These are phyloP conservation scores for Clarireedia sp. DNA, from an alignment of 2,329 filamentous ascomycete genomes.

Conservation along the genomic window DNA sequence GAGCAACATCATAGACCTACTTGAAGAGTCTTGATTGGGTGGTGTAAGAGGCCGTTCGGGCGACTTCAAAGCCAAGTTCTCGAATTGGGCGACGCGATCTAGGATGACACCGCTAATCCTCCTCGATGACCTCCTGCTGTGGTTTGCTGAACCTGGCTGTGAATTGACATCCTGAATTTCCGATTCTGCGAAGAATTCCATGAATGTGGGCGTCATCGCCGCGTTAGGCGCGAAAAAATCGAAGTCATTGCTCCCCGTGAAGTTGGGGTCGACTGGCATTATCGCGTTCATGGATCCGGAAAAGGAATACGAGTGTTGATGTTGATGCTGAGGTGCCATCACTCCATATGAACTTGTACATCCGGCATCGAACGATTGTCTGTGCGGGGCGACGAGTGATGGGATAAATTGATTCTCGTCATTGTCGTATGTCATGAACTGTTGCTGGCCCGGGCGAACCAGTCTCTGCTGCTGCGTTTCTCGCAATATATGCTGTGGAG, in stretches of 20 bases:
- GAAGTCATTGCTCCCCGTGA: slow-evolving; percentile 26
- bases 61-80: slow-evolving; percentile 41
- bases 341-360: slow-evolving; percentile 30
- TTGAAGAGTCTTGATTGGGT: slow-evolving; percentile 47
- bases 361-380: slow-evolving; percentile 44
- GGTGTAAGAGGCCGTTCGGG: slow-evolving; percentile 51
- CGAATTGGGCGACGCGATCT: slow-evolving; percentile 52
- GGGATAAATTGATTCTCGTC: slow-evolving; percentile 51
- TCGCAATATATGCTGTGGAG: slow-evolving; percentile 73
- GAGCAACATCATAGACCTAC: slow-evolving; percentile 37
- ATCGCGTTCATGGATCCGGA: slow-evolving; percentile 39
- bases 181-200: slow-evolving; percentile 27
- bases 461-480: slow-evolving; percentile 84
- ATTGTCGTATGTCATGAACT: slow-evolving; percentile 25
- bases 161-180: slow-evolving; percentile 16
- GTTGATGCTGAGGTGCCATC: slow-evolving; percentile 10
- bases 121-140: slow-evolving; percentile 30
- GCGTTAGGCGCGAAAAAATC: slow-evolving; percentile 24
- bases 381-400: slow-evolving; percentile 46
- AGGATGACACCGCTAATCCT: slow-evolving; percentile 55
- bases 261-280: slow-evolving; percentile 31
- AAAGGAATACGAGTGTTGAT: slow-evolving; percentile 23
- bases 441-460: slow-evolving; percentile 62
- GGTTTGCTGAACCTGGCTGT: slow-evolving; percentile 16
- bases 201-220: slow-evolving; percentile 24